Conservation (phyloP, 106 monocot genomes). For the Alisma plantagoaquatica region DNA sequence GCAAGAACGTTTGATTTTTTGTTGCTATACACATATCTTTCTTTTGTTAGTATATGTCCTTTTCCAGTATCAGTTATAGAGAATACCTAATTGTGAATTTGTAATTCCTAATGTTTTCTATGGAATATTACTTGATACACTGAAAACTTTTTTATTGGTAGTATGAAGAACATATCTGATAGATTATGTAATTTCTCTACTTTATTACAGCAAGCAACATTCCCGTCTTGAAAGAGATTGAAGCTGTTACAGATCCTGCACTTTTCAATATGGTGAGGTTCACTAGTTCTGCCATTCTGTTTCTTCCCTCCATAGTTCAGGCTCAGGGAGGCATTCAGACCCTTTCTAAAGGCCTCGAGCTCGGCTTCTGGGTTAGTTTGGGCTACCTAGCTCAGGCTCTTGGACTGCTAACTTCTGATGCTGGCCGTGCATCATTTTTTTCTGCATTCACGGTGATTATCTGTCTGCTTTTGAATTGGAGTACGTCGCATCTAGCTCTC, state of each 20-base stretch:
- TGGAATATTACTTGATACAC: too few species aligned
- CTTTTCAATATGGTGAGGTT: conserved; percentile 77
- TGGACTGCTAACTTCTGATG: conserved; percentile 75
- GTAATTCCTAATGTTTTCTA: too few species aligned
- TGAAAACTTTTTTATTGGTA: too few species aligned
- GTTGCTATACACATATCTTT: too few species aligned
- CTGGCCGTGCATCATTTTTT: conserved; percentile 77
- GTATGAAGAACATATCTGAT: too few species aligned
- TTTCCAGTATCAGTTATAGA: too few species aligned
- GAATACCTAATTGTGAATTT: too few species aligned
- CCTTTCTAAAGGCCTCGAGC: conserved; percentile 51
- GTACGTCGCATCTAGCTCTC: background rate
- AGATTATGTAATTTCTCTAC: background rate
- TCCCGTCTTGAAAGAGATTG: conserved; percentile 77
- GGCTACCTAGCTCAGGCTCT: conserved; percentile 58
- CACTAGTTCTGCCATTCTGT: conserved; percentile 45
- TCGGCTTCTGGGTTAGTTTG: conserved; percentile 77
- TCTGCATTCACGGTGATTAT: conserved; percentile 61
- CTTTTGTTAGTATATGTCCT: too few species aligned
- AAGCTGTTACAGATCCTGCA: conserved; percentile 63
- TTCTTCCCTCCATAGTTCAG: conserved; percentile 51
- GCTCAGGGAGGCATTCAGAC: conserved; percentile 27
- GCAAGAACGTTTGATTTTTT: too few species aligned
- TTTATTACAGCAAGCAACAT: conserved; percentile 65
- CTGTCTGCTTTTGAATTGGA: background rate